Base-by-base conservation (phyloP, 1,284 basidiomycete species). In the Macrocystidia cucumis region DNA sequence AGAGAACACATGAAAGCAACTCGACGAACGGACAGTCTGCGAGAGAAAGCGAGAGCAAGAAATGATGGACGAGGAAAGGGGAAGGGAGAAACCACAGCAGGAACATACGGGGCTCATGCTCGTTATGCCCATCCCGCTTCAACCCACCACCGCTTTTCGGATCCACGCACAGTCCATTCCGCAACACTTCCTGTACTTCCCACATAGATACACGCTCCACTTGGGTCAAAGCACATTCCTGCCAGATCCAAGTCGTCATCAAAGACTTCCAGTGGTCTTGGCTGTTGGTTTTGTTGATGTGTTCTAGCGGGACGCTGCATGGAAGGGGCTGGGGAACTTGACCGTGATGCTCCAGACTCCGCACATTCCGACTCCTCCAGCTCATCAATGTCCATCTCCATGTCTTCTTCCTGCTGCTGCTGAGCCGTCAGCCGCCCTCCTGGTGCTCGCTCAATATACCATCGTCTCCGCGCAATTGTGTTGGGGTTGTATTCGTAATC, bases 181-280 rank as follows among this genome's bases (percentile, higher is more conserved):
- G 69, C 72, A 11, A 86, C 59, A 17, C 76, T 75, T 37, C 65
- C 61, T 35, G 67, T 66, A 29, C 73, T 72, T 20, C 76, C 80
- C 27, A 79, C 81, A 50, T 88, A 88, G 38, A 88, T 56, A 48
- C 62, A 67, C 44, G 67, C 63, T 3, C 84, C 84, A 18, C 53
- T 62, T 9, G 82, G 80, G 54, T 87, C 84, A 48, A 87, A 87
- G 46, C 82, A 83, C 32, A 74, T 62, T 6, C 84, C 84, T 0
- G 80, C 80, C 31, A 87, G 59, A 49, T 88, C 78, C 32, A 76
- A 51, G 46, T 80, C 74, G 9, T 63, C 53, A 23, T 54, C 43
- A 42, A 55, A 60, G 26, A 22, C 32, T 31, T 34, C 13, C 17
- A 28, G 24, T 42, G 16, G 39, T 29, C 36, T 33, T 24, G 26